These are phyloP conservation scores for Melaleuca quinquenervia DNA, from an alignment of 345 rosid species.

Conservation along the genomic window DNA sequence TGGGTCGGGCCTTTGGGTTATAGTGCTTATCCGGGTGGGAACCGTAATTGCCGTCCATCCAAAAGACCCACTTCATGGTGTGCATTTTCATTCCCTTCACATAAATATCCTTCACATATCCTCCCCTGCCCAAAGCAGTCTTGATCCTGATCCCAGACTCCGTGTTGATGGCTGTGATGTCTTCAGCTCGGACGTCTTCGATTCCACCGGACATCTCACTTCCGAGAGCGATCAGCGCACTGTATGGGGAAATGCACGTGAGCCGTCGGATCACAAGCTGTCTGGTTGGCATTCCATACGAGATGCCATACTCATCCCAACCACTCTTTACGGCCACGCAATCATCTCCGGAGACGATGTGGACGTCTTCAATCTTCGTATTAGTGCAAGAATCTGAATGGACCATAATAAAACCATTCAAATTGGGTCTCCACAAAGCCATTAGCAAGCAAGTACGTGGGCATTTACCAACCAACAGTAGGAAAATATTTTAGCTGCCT, in stretches of 20 bases:
- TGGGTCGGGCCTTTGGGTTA: constrained; percentile 68
- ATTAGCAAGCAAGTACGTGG: neutral
- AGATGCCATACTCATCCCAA: constrained; percentile 77
- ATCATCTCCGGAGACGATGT: constrained; percentile 87
- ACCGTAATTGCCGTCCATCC: constrained; percentile 74
- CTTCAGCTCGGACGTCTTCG: constrained; percentile 72
- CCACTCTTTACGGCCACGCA: constrained; percentile 91
- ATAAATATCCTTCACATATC: constrained; percentile 48
- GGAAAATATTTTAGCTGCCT: neutral
- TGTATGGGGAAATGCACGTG: constrained; percentile 68
- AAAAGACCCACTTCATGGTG: constrained; percentile 74
- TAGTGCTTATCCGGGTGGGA: constrained; percentile 52
- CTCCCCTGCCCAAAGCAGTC: constrained; percentile 67
- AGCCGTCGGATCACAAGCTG: constrained; percentile 51
- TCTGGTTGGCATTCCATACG: constrained; percentile 59
- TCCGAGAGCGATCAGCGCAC: constrained; percentile 66
- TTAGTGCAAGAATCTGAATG: constrained; percentile 84
- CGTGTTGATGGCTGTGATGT: constrained; percentile 50
- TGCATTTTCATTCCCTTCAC: constrained; percentile 49
- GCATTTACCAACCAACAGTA: neutral
- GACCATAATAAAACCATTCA: neutral
- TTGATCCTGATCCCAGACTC: constrained; percentile 78
- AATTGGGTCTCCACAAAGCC: neutral
- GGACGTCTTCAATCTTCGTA: constrained; percentile 72
- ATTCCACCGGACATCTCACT: constrained; percentile 87